Percentiles rank a stretch among this genome's conserved stretches.
Conservation (phyloP, 306 rosid genomes). For the Trifolium repens region DNA sequence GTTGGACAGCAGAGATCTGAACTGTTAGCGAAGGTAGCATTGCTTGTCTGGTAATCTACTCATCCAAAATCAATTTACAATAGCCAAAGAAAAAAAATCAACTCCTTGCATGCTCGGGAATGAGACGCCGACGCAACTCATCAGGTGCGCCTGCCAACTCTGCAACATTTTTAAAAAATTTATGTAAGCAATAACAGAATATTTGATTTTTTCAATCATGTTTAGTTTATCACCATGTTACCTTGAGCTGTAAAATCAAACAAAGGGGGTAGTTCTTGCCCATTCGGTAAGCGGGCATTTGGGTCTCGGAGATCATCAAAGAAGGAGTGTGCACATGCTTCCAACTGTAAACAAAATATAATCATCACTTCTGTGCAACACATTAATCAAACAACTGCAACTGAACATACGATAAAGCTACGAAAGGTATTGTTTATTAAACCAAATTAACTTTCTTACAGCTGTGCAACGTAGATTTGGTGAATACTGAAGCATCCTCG, state of each 20-base stretch:
- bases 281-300: constrained; percentile 72
- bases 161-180: constrained; percentile 40
- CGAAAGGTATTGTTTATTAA: not conserved
- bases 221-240: constrained; percentile 33
- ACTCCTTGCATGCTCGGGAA: constrained; percentile 77
- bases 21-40: constrained; percentile 50
- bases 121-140: constrained; percentile 84
- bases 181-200: constrained; percentile 33
- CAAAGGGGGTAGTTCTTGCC: constrained; percentile 75
- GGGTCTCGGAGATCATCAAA: constrained; percentile 86
- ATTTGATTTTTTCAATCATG: not conserved
- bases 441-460: constrained; percentile 57
- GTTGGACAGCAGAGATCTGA: constrained; percentile 43
- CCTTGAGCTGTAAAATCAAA: constrained; percentile 91
- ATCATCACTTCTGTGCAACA: constrained; percentile 23
- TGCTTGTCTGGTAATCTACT: constrained; percentile 48
- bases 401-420: not conserved
- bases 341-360: constrained; percentile 62
- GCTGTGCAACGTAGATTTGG: constrained; percentile 95
- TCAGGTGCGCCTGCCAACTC: constrained; percentile 79
- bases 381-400: not conserved
- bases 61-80: constrained; percentile 58
- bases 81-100: constrained; percentile 30
- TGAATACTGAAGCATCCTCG: constrained; percentile 94
- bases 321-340: constrained; percentile 92